These are phyloP conservation scores for Cubamyces lactineus DNA, from an alignment of 768 basidiomycete species.

Conservation along the genomic window DNA sequence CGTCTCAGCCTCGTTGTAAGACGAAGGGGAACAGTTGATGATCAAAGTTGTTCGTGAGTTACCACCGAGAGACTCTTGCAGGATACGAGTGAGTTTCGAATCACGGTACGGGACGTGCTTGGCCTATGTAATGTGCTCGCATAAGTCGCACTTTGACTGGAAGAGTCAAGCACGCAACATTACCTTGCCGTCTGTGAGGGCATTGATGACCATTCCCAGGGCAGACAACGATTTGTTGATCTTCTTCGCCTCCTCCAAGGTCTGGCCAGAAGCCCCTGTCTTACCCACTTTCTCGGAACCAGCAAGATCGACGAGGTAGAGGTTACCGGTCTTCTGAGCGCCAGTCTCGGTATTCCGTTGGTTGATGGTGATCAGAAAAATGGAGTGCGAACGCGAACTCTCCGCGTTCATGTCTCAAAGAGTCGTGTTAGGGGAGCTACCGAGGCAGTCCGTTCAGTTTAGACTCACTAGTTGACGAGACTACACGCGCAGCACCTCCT, in stretches of 20 bases:
- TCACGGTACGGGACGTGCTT: conserved; percentile 98
- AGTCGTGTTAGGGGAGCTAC: background rate
- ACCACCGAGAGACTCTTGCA: conserved; percentile 98
- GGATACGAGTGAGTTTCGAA: conserved; percentile 96
- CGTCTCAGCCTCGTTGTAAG: conserved; percentile 97
- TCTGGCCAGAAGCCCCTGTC: conserved; percentile 98
- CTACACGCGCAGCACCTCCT: conserved; percentile 87
- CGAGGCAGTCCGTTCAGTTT: background rate
- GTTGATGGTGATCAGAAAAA: conserved; percentile 96
- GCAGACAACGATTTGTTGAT: conserved; percentile 99
- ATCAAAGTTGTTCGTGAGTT: conserved; percentile 96
- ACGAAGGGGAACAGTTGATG: conserved; percentile 98
- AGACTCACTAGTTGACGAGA: conserved; percentile 88
- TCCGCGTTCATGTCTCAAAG: conserved; percentile 97
- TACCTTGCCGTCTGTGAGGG: conserved; percentile 94
- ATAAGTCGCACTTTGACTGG: too few species aligned
- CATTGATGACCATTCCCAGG: conserved; percentile 99
- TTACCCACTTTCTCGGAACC: conserved; percentile 99
- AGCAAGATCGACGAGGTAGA: conserved; percentile 97
- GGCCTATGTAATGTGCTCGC: conserved; percentile 51
- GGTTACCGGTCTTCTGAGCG: conserved; percentile 93
- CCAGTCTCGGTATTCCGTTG: conserved; percentile 97
- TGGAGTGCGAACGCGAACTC: conserved; percentile 97
- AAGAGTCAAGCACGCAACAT: too few species aligned
- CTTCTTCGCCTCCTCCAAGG: conserved; percentile 99